Base-by-base conservation (phyloP, 768 basidiomycete genomes). In the Tylopilus intermedius region DNA sequence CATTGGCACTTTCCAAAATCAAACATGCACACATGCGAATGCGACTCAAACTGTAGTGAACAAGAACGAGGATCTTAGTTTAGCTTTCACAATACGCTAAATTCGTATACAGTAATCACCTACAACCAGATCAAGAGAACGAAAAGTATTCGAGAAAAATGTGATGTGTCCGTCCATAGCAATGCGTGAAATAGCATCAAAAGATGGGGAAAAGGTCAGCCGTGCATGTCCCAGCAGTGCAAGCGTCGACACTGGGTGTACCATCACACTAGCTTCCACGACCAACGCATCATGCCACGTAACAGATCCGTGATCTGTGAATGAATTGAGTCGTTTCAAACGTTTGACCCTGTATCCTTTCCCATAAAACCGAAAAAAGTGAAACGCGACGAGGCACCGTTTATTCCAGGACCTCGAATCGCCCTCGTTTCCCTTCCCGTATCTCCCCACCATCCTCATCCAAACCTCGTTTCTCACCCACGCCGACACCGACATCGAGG, bases 361-460 rank as follows among this genome's bases (percentile, higher is more conserved):
- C 15, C 38, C 38, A 38, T 38, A 8, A 38, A 18, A 37, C 37
- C 37, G 14, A 37, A 7, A 37, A 37, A 7, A 14, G 8, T 33
- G 33, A 33, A 33, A 33, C 30, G 30, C 30, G 33, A 33, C 33
- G 33, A n/a, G 8, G 46, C 13, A 42, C 37, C 15, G 39, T 39
- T 75, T 64, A 84, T 61, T 84, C 82, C 49, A 84, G 58, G 24
- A 81, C 67, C 58, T 84, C 82, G 51, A 85, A 84, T 52, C 83
- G 71, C 55, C 81, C 79, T 51, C 80, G 73, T 67, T 85, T 85
- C 22, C 71, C 74, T 11, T 75, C 73, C 46, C 80, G 69, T 21
- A 66, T 65, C 42, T 51, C 60, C 11, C 71, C 75, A 38, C 72
- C 74, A 21, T 67, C 68, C 9, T 65, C 65, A n/a, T 73, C 75